phyloP scores from a whole-genome alignment of 345 rosid species.

The Moricandia moricandioides region DNA sequence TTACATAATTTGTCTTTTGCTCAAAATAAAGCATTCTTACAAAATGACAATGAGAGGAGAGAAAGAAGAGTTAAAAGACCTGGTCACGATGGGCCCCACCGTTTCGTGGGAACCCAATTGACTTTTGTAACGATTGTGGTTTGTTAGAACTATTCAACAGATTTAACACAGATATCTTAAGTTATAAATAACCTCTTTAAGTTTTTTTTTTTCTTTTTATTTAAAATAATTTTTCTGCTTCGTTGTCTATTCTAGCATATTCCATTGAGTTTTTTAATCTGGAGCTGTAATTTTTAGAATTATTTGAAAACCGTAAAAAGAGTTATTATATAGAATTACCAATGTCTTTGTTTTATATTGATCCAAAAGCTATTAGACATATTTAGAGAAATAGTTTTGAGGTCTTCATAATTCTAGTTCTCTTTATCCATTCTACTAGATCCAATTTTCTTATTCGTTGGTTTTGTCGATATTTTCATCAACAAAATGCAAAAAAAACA shows the following conservation, averaged over 20 bases:
- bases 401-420: not conserved
- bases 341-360: not conserved
- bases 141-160: conserved; percentile 34
- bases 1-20: not conserved
- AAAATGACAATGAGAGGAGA: not conserved
- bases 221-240: not conserved
- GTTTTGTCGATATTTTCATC: not conserved
- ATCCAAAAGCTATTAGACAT: not conserved
- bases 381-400: not conserved
- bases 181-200: conserved; percentile 18
- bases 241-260: conserved; percentile 14
- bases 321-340: not conserved
- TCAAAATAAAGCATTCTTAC: conserved; percentile 8
- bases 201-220: not conserved
- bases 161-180: conserved; percentile 25
- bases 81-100: conserved; percentile 34
- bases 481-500: not conserved
- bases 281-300: conserved; percentile 23
- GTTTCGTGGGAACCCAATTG: conserved; percentile 37
- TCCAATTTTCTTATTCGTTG: not conserved
- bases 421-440: conserved; percentile 14
- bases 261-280: conserved; percentile 16
- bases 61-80: conserved; percentile 20
- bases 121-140: conserved; percentile 30
- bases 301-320: not conserved